Evolutionary conservation across 805 yeast genomes (phyloP).

Genomic region (Yamadazyma phyllophila): DNA sequence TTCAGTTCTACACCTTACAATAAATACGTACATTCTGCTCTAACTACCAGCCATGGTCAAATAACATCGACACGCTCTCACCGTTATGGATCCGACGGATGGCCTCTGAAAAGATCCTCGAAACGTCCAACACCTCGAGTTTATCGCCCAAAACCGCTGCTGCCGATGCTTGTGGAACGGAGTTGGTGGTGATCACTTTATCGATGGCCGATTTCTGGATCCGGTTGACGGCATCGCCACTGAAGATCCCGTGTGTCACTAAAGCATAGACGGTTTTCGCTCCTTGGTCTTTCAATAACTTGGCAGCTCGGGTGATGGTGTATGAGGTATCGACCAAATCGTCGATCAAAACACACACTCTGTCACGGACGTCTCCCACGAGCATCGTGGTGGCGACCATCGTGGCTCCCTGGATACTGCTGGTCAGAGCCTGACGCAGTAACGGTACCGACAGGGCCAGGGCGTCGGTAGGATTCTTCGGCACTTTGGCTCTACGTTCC

Average conservation of each 20-base stretch:
- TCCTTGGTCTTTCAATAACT: slow-evolving; percentile 87
- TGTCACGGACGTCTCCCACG: slow-evolving; percentile 89
- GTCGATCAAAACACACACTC: slow-evolving; percentile 87
- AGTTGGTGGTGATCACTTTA: slow-evolving; percentile 82
- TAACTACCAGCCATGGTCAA: slow-evolving; percentile 70
- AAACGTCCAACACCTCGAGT: slow-evolving; percentile 82
- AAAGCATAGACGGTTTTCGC: slow-evolving; percentile 83
- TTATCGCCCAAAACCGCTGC: slow-evolving; percentile 43
- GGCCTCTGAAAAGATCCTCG: slow-evolving; percentile 88
- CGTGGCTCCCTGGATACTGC: slow-evolving; percentile 3
- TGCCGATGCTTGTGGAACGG: slow-evolving; percentile 80
- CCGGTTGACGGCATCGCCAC: slow-evolving; percentile 84
- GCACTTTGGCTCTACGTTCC: slow-evolving; percentile 64
- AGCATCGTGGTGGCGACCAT: slow-evolving; percentile 84
- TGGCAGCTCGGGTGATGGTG: slow-evolving; percentile 91
- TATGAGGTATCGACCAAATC: slow-evolving; percentile 92
- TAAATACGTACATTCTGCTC: not conserved
- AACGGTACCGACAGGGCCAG: slow-evolving; percentile 15
- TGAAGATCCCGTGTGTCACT: slow-evolving; percentile 88
- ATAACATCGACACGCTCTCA: slow-evolving; percentile 89
- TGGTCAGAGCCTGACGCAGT: slow-evolving; percentile 4
- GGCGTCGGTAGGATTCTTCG: slow-evolving; percentile 31
- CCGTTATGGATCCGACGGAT: slow-evolving; percentile 96
- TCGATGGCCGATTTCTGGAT: slow-evolving; percentile 71
- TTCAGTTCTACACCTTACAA: too few species aligned